Percentiles rank a stretch among this genome's conserved stretches.
Evolutionary conservation across 176 grass and related monocot genomes (phyloP).

Genomic region (Aechmea fasciata): DNA sequence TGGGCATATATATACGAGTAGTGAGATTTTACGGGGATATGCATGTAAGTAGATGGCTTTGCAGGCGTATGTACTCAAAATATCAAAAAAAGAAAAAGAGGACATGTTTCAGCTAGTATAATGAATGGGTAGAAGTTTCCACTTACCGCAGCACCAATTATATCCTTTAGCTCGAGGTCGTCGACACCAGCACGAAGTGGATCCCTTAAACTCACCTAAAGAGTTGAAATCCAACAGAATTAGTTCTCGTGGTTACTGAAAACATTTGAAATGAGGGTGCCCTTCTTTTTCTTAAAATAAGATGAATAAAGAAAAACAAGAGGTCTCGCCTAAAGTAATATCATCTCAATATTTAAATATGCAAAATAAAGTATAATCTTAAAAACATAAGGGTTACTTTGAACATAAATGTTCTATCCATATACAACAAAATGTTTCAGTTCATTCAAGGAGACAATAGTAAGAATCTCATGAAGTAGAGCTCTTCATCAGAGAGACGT

Average conservation of each 20-base stretch:
- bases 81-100: neutral
- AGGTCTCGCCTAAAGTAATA: too few species aligned
- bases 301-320: neutral
- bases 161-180: slow-evolving; percentile 60
- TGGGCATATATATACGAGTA: too few species aligned
- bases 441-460: too few species aligned
- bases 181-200: slow-evolving; percentile 61
- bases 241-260: neutral
- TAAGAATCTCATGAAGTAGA: neutral
- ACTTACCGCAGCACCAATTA: slow-evolving; percentile 80
- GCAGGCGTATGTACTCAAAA: too few species aligned
- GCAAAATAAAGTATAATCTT: neutral
- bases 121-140: neutral
- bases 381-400: too few species aligned
- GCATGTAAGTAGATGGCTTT: neutral
- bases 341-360: neutral
- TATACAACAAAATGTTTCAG: too few species aligned
- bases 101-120: neutral
- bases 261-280: too few species aligned
- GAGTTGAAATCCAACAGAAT: neutral
- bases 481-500: too few species aligned
- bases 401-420: too few species aligned
- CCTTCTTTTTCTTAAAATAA: neutral
- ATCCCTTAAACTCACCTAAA: slow-evolving; percentile 82
- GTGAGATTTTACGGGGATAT: too few species aligned